Evolutionary conservation across 768 basidiomycete species (phyloP).

Genomic region (Pleurotus tuoliensis): DNA sequence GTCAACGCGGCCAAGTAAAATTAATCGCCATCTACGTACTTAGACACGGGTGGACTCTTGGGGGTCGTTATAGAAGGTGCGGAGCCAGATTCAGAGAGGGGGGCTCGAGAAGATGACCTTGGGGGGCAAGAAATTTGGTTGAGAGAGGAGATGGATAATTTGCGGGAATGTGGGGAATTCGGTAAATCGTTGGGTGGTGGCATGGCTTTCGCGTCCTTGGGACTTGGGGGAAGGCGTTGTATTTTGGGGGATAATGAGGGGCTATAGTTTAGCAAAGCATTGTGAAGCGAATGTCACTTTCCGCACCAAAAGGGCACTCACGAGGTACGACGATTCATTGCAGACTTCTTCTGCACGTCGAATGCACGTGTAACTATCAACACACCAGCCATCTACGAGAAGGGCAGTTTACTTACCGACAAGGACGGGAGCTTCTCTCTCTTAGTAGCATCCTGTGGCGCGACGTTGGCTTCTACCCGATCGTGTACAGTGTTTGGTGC

Average conservation of each 20-base stretch:
- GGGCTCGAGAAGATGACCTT: conserved; percentile 14
- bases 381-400: too few species aligned
- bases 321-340: too few species aligned
- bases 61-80: conserved; percentile 12
- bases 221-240: conserved; percentile 12
- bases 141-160: conserved; percentile 24
- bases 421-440: background rate
- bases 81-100: conserved; percentile 13
- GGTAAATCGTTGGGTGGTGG: conserved; percentile 8
- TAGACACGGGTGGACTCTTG: background rate
- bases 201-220: conserved; percentile 11
- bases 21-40: background rate
- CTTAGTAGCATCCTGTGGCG: background rate
- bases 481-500: background rate
- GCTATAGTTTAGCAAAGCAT: background rate
- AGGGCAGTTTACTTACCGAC: background rate
- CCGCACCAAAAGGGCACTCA: too few species aligned
- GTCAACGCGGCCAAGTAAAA: background rate
- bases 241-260: background rate
- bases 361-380: too few species aligned
- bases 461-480: background rate
- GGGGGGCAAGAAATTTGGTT: conserved; percentile 19
- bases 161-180: conserved; percentile 13
- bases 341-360: too few species aligned
- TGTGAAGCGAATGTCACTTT: background rate